phyloP scores from a whole-genome alignment of 305 asterid genomes.

The Ilex paraguariensis region DNA sequence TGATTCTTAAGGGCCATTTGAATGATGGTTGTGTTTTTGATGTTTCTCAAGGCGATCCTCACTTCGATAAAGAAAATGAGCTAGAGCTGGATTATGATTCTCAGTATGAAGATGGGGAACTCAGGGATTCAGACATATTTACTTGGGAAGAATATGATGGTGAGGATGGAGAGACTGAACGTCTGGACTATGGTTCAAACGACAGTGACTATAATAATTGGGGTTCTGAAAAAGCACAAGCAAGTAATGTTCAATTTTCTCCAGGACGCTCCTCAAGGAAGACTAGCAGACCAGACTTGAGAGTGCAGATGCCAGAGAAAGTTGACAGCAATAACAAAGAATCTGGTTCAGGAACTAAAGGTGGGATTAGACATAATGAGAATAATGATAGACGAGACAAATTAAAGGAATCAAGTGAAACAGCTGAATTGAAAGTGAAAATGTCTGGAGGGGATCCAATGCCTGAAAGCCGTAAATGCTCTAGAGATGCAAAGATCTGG shows the following conservation, averaged over 20 bases:
- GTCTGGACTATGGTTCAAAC: background rate
- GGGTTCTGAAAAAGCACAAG: background rate
- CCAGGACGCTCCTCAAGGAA: background rate
- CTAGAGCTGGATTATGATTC: background rate
- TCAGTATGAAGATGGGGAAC: conserved; percentile 1
- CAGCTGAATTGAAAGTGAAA: background rate
- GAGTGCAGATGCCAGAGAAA: too few species aligned
- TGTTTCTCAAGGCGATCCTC: background rate
- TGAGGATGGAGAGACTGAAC: background rate
- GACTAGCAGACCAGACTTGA: too few species aligned
- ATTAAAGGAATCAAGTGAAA: background rate
- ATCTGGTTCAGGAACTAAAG: background rate
- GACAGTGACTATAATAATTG: background rate
- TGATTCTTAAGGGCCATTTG: background rate
- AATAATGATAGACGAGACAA: background rate
- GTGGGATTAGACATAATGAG: background rate
- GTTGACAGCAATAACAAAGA: background rate
- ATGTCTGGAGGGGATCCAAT: background rate
- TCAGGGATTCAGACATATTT: background rate
- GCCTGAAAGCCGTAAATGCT: background rate
- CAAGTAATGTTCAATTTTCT: background rate
- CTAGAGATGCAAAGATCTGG: background rate
- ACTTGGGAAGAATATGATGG: background rate
- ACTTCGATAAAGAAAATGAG: background rate
- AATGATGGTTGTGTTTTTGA: background rate